Conservation (phyloP, 805 yeast genomes). For the Myxozyma neotropica region DNA sequence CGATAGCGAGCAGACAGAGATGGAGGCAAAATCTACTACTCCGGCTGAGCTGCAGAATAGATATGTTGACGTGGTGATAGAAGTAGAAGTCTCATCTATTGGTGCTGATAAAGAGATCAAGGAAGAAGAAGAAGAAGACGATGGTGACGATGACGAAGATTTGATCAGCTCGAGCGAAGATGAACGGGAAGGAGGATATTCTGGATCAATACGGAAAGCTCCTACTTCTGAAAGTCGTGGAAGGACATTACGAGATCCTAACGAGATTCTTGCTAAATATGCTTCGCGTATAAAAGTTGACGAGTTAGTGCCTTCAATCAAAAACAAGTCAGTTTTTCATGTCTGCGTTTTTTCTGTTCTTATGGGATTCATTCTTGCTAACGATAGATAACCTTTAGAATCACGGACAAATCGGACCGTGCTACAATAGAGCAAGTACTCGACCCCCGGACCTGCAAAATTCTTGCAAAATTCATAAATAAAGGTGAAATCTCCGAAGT, state of each 20-base stretch:
- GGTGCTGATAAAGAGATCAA: neutral
- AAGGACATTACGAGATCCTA: slow-evolving; percentile 21
- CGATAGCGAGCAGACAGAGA: neutral
- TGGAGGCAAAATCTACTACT: neutral
- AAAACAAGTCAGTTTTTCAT: slow-evolving; percentile 22
- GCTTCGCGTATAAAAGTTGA: slow-evolving; percentile 35
- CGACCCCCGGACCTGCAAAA: slow-evolving; percentile 89
- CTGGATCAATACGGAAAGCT: neutral
- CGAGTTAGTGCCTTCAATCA: slow-evolving; percentile 24
- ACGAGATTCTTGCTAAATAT: slow-evolving; percentile 31
- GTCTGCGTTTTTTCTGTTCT: no score
- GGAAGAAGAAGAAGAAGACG: slow-evolving; percentile 19
- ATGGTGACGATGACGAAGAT: slow-evolving; percentile 15
- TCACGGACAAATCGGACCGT: slow-evolving; percentile 78
- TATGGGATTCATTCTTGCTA: no score
- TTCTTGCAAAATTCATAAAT: slow-evolving; percentile 76
- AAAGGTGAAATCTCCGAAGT: slow-evolving; percentile 82
- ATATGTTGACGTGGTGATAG: slow-evolving; percentile 1
- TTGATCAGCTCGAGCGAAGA: slow-evolving; percentile 6
- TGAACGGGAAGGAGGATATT: neutral
- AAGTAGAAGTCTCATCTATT: neutral
- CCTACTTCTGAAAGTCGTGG: neutral
- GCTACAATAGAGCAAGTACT: slow-evolving; percentile 97
- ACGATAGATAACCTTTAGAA: slow-evolving; percentile 7
- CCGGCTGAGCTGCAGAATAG: neutral